Conservation (phyloP, 2,329 filamentous ascomycete species). For the Leptosphaerulina australis region DNA sequence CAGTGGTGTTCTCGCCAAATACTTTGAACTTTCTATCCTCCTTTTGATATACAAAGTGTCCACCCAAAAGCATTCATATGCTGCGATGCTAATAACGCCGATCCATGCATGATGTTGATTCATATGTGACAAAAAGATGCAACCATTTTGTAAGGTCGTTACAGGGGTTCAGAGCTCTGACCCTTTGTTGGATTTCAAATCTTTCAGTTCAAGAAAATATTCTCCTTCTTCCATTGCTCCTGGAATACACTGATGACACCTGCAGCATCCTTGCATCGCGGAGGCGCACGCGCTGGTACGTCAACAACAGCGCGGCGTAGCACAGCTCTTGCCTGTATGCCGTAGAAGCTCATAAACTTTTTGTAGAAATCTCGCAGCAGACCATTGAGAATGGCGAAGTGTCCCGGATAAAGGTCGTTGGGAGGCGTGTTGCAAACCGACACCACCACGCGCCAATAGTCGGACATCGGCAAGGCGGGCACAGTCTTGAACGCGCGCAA, state of each 20-base stretch:
- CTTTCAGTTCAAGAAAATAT: slow-evolving; percentile 20
- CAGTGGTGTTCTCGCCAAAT: not conserved
- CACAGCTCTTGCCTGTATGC: slow-evolving; percentile 73
- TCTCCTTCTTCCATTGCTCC: slow-evolving; percentile 41
- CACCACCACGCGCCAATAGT: slow-evolving; percentile 84
- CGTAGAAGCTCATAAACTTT: slow-evolving; percentile 81
- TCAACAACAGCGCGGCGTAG: slow-evolving; percentile 74
- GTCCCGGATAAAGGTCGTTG: slow-evolving; percentile 54
- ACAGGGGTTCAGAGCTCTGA: not conserved
- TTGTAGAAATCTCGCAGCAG: slow-evolving; percentile 68
- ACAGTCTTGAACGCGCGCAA: slow-evolving; percentile 72
- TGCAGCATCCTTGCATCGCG: slow-evolving; percentile 34
- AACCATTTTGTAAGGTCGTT: not conserved
- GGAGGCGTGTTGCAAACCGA: slow-evolving; percentile 77
- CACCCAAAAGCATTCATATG: not conserved
- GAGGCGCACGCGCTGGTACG: slow-evolving; percentile 61
- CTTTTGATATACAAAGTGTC: not conserved
- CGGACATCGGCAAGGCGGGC: slow-evolving; percentile 73
- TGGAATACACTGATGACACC: slow-evolving; percentile 39
- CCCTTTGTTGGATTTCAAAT: not conserved
- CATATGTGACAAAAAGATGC: slow-evolving; percentile 11
- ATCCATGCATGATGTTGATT: slow-evolving; percentile 7
- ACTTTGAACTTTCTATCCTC: not conserved
- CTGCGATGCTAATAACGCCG: slow-evolving; percentile 8
- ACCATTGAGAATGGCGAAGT: slow-evolving; percentile 58